Evolutionary conservation across 768 basidiomycete species (phyloP).

Genomic region (Leccinum longicurvipes): DNA sequence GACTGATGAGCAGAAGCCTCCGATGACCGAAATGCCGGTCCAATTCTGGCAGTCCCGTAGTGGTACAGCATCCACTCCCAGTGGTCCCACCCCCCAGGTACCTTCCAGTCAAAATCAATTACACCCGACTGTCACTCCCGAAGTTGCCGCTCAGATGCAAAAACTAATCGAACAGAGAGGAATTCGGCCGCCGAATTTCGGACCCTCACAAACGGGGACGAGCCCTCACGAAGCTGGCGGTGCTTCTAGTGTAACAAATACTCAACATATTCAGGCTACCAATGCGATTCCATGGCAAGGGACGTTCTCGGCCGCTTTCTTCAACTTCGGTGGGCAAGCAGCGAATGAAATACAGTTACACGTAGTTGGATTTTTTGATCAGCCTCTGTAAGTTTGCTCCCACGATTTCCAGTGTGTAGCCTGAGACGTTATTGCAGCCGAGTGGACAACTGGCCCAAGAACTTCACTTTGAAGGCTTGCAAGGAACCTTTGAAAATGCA

Average conservation of each 20-base stretch:
- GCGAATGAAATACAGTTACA: constrained; percentile 38
- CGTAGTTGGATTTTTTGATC: constrained; percentile 24
- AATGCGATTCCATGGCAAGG: constrained; percentile 44
- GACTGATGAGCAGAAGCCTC: constrained; percentile 23
- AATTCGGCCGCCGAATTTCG: constrained; percentile 22
- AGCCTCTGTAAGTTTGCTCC: constrained; percentile 33
- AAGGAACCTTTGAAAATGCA: constrained; percentile 36
- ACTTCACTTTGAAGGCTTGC: constrained; percentile 40
- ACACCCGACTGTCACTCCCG: constrained; percentile 4
- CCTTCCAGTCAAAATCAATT: constrained; percentile 14
- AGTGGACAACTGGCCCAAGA: constrained; percentile 51
- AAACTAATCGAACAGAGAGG: constrained; percentile 47
- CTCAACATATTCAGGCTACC: constrained; percentile 3
- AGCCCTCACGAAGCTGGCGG: constrained; percentile 9
- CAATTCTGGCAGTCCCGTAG: constrained; percentile 30
- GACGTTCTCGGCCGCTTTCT: constrained; percentile 40
- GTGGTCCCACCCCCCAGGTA: constrained; percentile 10
- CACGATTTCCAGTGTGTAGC: background rate
- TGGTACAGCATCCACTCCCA: constrained; percentile 10
- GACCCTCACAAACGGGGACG: constrained; percentile 18
- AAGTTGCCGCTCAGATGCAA: constrained; percentile 42
- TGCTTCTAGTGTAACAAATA: constrained; percentile 1
- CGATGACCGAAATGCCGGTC: constrained; percentile 24
- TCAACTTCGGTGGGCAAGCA: constrained; percentile 36
- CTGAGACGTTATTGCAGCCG: constrained; percentile 36